Base-by-base conservation (phyloP, 208 protist species). In the Leishmania major region DNA sequence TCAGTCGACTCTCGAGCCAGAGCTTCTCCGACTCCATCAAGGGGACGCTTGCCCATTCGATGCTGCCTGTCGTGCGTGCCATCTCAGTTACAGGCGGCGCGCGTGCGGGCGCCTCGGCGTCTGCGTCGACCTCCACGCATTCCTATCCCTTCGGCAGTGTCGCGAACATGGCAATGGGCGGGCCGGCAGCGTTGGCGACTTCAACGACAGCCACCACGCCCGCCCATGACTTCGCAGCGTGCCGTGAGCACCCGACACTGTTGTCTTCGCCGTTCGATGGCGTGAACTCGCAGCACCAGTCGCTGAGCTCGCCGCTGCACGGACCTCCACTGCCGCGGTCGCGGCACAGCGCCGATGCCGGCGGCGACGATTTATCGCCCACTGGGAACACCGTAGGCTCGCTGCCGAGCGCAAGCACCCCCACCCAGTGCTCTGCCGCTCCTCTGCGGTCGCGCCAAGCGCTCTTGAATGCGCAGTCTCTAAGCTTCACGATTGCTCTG, bases 331-430 rank as follows among this genome's bases (percentile, higher is more conserved):
- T 76, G 35, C 17, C 47, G n/a, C 69, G 22, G 69, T 49, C 45
- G 37, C 69, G 43, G 15, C 43, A 73, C 69, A 73, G 53, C 76
- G 47, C 28, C 45, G 59, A 49, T 79, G 60, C 22, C 43, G 75
- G 75, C 45, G 59, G 76, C 49, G 40, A 17, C 15, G 53, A 40
- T 70, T 13, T 28, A n/a, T 3, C 51, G 1, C 2, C 31, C 3
- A 28, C 47, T 31, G 47, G 17, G 47, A n/a, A 28, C 53, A 77
- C 51, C 4, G n/a, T 22, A 2, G 53, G 19, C 2, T 59, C 74
- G 35, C 60, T 64, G 49, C 45, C 74, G 31, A 59, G 49, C 35
- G 19, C 1, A 7, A 77, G 74, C 53, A 77, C 74, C 51, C 35
- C 74, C n/a, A 77, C 74, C 53, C 37, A 4, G 60, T 37, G 13